Evolutionary conservation across 2,329 filamentous ascomycete genomes (phyloP).

Genomic region (Trichoderma sp.): DNA sequence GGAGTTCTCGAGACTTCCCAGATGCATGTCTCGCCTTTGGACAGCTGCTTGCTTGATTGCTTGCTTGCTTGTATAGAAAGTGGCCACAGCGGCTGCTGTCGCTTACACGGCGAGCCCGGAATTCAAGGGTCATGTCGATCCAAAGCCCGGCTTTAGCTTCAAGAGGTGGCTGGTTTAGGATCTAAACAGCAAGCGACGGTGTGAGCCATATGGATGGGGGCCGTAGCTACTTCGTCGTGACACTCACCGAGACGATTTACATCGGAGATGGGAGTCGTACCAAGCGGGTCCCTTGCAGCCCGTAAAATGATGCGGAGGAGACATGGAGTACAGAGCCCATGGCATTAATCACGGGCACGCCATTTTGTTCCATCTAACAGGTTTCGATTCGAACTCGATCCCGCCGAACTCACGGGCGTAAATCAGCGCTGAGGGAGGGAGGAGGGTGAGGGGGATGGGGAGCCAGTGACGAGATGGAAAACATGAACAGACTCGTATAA

Average conservation of each 20-base stretch:
- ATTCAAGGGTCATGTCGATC: background rate
- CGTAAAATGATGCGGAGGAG: background rate
- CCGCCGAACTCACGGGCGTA: background rate
- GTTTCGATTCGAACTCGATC: background rate
- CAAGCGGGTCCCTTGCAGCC: constrained; percentile 14
- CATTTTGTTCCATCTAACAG: background rate
- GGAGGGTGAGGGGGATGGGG: background rate
- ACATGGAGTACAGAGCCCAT: background rate
- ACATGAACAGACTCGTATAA: background rate
- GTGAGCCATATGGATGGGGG: no score
- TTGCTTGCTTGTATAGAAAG: background rate
- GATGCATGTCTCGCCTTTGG: background rate
- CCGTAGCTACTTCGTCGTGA: background rate
- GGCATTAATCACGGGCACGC: background rate
- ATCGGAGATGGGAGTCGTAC: constrained; percentile 16
- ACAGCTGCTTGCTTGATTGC: background rate
- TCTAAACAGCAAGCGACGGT: no score
- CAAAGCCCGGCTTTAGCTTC: background rate
- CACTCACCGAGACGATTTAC: constrained; percentile 11
- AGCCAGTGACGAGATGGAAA: background rate
- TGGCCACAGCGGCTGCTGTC: background rate
- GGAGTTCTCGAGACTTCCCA: background rate
- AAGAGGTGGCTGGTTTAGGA: background rate
- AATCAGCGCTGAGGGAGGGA: background rate
- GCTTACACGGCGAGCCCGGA: background rate